phyloP scores from a whole-genome alignment of 2,329 filamentous ascomycete genomes.

The Pezicula rhizophila region DNA sequence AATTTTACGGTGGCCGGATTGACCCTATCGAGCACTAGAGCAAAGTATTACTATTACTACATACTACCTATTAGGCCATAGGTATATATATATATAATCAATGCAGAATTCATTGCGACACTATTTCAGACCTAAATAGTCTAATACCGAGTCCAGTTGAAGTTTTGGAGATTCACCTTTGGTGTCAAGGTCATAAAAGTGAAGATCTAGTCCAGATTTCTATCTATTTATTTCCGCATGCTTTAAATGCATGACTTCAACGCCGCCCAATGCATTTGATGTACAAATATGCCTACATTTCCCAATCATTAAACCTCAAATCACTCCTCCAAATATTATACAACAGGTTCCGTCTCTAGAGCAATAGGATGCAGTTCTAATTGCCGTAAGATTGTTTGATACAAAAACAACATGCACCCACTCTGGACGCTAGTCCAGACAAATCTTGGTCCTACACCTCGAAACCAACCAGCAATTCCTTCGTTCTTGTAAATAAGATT shows the following conservation, averaged over 20 bases:
- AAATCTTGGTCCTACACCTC: constrained; percentile 84
- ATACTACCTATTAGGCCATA: no score
- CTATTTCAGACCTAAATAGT: no score
- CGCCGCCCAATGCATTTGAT: constrained; percentile 25
- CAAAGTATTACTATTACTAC: no score
- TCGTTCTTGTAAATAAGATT: constrained; percentile 86
- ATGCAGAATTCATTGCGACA: no score
- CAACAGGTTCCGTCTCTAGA: constrained; percentile 14
- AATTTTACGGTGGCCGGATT: not conserved
- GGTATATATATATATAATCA: no score
- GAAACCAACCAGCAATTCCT: constrained; percentile 84
- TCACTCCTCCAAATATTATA: constrained; percentile 11
- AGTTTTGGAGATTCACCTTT: not conserved
- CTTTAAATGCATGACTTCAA: constrained; percentile 13
- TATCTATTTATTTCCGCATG: constrained; percentile 18
- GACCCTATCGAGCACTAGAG: no score
- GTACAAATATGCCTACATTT: constrained; percentile 19
- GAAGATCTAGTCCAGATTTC: constrained; percentile 21
- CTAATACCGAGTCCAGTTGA: not conserved
- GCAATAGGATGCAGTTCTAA: constrained; percentile 47
- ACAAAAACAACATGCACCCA: constrained; percentile 92
- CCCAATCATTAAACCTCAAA: not conserved
- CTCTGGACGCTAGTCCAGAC: constrained; percentile 98
- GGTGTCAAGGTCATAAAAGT: constrained; percentile 11
- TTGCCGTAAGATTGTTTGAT: constrained; percentile 78